Evolutionary conservation across 1,139 yeast species (phyloP), one percentile per base, ranked within the genome.

Genomic region (Arxiozyma slooffiae): DNA sequence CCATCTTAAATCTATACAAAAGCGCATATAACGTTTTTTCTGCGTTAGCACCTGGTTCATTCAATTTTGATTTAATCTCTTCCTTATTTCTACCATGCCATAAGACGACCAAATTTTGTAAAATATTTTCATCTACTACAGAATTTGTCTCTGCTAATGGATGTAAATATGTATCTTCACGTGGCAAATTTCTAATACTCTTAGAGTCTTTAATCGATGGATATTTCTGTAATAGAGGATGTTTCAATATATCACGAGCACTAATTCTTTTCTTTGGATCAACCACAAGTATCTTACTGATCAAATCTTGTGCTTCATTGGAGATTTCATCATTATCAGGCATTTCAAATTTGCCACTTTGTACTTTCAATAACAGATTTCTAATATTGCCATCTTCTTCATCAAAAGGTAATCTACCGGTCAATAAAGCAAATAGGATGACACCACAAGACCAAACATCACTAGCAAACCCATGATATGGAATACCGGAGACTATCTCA

Each of bases 381-480:
- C 97, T 77, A 57, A 92, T 89, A 67, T 89, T 89, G 23, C 70
- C 70, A 49, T 66, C 68, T 61, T 89, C 97, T 68, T 92, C 97
- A 69, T 92, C 98, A 67, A 94, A 94, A 1, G 98, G 98, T 55
- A 92, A 74, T 67, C 92, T 92, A 38, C 98, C 98, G 0, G 97
- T 90, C 51, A 92, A 75, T 49, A 92, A 73, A 1, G 98, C 98
- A 71, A 88, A 92, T 48, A 92, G 72, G 50, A 92, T 92, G 58
- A 92, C 88, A 57, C 98, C 98, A 70, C 98, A 92, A 11, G 97
- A 89, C 99, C 99, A 92, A 49, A 92, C 92, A 68, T 92, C 99
- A 39, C 95, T 83, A 30, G 96, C 97, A 20, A 96, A 92, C 17
- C 98, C 98, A 65, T 92, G 97, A 67, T 92, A 92, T 54, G 81